A percentile compares a stretch with the other conserved stretches of the same genome.
phyloP scores from a whole-genome alignment of 2,329 filamentous ascomycete species.

The Epichloe gansuensis region DNA sequence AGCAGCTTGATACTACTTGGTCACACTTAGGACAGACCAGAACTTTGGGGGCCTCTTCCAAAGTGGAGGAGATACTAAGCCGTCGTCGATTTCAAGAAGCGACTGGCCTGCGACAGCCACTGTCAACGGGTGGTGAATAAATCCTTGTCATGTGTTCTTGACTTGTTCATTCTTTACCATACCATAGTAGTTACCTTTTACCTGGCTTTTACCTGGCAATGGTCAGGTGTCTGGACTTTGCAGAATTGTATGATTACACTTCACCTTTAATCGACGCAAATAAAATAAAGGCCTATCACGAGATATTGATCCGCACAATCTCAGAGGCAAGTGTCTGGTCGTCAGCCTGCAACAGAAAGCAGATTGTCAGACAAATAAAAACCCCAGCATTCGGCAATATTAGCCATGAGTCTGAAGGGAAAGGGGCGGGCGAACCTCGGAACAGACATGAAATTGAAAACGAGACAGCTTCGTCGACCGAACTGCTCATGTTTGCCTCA shows the following conservation, averaged over 20 bases:
- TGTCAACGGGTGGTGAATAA: not conserved
- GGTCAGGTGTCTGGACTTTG: not conserved
- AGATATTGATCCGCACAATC: too few species aligned
- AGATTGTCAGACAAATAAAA: too few species aligned
- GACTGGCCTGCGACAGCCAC: constrained; percentile 16
- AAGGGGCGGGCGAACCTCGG: too few species aligned
- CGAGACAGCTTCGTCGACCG: not conserved
- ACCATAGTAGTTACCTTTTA: not conserved
- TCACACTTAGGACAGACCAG: constrained; percentile 41
- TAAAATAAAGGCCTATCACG: too few species aligned
- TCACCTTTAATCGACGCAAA: too few species aligned
- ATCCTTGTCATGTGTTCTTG: not conserved
- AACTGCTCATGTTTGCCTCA: not conserved
- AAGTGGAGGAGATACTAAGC: constrained; percentile 44
- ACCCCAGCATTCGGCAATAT: too few species aligned
- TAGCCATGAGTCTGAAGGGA: too few species aligned
- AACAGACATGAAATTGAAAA: too few species aligned
- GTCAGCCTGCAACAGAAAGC: too few species aligned
- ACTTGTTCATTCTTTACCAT: not conserved
- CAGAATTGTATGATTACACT: not conserved
- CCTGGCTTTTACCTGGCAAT: not conserved
- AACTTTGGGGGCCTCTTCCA: constrained; percentile 35
- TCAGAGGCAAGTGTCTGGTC: too few species aligned
- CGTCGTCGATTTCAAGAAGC: constrained; percentile 34
- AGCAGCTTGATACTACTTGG: constrained; percentile 39